These are phyloP conservation scores for Neckera pumila DNA, from an alignment of 225 moss, liverwort and hornwort genomes.

Conservation along the genomic window DNA sequence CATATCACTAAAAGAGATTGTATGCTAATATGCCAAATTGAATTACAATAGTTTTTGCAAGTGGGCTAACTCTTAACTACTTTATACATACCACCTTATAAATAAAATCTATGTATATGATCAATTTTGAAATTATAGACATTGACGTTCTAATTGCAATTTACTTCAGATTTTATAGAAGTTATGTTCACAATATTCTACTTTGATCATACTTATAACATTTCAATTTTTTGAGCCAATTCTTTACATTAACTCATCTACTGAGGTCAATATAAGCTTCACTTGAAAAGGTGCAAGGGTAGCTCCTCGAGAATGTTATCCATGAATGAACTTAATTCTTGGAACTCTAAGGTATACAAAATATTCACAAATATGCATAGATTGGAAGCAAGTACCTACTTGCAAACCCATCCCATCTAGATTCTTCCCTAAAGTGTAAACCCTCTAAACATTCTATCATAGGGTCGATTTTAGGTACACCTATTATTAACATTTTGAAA, in stretches of 20 bases:
- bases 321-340: neutral
- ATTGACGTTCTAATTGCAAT: neutral
- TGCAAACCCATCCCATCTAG: neutral
- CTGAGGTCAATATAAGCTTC: neutral
- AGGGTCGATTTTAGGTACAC: neutral
- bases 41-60: neutral
- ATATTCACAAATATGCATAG: neutral
- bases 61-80: rapidly evolving
- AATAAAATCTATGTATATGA: too few relatives aligned
- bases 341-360: neutral
- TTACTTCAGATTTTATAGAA: neutral
- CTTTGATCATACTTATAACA: neutral
- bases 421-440: neutral
- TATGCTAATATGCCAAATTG: neutral
- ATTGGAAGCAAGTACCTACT: neutral
- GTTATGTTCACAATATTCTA: neutral
- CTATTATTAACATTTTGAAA: neutral
- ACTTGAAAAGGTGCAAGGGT: neutral
- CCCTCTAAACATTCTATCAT: neutral
- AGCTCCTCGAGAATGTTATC: neutral
- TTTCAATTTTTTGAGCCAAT: neutral
- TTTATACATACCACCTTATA: neutral
- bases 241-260: neutral
- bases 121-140: neutral
- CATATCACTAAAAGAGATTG: neutral